These are phyloP conservation scores for Tardiomyces depauwii DNA, from an alignment of 1,139 yeast genomes.

Conservation along the genomic window DNA sequence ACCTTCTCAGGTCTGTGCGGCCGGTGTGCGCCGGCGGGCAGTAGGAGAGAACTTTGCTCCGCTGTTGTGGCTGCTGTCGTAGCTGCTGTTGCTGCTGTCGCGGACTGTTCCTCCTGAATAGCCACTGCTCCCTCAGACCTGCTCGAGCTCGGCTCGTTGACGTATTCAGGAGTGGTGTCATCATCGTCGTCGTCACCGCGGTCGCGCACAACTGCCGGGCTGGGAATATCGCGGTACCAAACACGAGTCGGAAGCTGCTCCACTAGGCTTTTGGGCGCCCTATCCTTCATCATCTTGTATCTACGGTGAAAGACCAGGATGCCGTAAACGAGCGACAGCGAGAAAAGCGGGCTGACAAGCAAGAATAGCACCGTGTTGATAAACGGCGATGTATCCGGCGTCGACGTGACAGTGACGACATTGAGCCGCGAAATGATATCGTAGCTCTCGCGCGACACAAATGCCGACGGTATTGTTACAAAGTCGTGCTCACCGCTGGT, in stretches of 20 bases:
- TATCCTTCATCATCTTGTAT: conserved; percentile 23
- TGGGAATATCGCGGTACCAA: conserved; percentile 13
- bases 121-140: too few relatives aligned
- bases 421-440: conserved; percentile 16
- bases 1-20: neutral
- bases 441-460: conserved; percentile 25
- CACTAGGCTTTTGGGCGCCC: conserved; percentile 27
- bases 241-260: conserved; percentile 23
- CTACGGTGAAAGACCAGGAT: conserved; percentile 25
- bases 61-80: too few relatives aligned
- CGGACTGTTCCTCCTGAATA: too few relatives aligned
- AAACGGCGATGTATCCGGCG: conserved; percentile 21
- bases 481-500: conserved; percentile 23
- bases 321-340: conserved; percentile 26
- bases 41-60: too few relatives aligned
- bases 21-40: neutral
- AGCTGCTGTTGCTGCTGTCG: too few relatives aligned
- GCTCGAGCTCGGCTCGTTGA: too few relatives aligned
- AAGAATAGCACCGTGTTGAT: conserved; percentile 27
- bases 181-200: too few relatives aligned
- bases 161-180: too few relatives aligned
- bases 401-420: conserved; percentile 19
- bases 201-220: too few relatives aligned
- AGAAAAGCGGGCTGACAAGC: conserved; percentile 29
- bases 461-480: conserved; percentile 26